Percentiles rank a stretch among this genome's conserved stretches.
These are phyloP conservation scores for Posidonia australis DNA, from an alignment of 106 monocot species.

Conservation along the genomic window DNA sequence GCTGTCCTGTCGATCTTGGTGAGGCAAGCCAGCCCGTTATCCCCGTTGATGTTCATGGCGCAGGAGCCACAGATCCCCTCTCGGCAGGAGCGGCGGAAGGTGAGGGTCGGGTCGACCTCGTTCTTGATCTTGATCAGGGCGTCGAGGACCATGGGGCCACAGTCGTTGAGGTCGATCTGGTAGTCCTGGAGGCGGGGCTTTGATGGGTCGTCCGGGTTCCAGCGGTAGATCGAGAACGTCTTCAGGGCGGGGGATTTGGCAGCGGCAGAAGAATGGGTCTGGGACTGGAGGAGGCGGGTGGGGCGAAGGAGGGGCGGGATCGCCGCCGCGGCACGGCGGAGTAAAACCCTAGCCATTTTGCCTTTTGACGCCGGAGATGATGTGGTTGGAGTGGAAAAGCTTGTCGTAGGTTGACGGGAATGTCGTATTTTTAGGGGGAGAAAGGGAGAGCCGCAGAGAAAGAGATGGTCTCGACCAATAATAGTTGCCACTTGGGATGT, in stretches of 20 bases:
- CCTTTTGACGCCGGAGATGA: too few relatives aligned
- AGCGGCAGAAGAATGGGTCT: constrained; percentile 28
- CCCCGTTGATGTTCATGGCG: constrained; percentile 92
- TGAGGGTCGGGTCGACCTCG: constrained; percentile 68
- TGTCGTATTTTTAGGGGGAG: too few relatives aligned
- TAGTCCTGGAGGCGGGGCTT: constrained; percentile 60
- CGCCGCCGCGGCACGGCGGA: constrained; percentile 3
- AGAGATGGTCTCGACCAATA: too few relatives aligned
- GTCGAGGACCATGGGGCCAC: constrained; percentile 90
- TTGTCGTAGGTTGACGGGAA: too few relatives aligned
- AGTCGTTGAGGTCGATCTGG: constrained; percentile 68
- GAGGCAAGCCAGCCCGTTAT: constrained; percentile 87
- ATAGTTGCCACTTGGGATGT: too few relatives aligned
- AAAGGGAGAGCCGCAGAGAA: too few relatives aligned
- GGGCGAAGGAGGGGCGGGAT: background rate
- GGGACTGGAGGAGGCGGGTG: constrained; percentile 18
- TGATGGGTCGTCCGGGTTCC: constrained; percentile 59
- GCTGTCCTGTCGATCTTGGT: constrained; percentile 63
- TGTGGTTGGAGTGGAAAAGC: too few relatives aligned
- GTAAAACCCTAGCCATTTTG: constrained; percentile 11
- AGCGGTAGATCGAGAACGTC: constrained; percentile 89
- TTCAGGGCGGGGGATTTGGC: constrained; percentile 14
- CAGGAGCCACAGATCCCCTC: constrained; percentile 74
- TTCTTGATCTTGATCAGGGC: constrained; percentile 94
- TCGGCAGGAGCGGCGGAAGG: constrained; percentile 46